Percentiles rank a stretch among this genome's conserved stretches.
phyloP scores from a whole-genome alignment of 331 rosid genomes.

The Dryas integrifolia region DNA sequence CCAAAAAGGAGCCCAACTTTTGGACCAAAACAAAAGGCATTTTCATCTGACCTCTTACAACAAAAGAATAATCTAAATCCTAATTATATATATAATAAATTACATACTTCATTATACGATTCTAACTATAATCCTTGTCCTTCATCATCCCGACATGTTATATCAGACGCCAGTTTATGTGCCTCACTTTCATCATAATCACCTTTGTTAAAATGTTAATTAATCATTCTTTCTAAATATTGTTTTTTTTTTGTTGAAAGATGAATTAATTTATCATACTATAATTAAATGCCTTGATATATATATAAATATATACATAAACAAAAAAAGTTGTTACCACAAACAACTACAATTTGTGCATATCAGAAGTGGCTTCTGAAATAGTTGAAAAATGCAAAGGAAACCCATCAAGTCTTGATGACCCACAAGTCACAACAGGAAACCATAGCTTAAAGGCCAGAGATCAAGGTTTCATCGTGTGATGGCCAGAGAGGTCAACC shows the following conservation, averaged over 20 bases:
- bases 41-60: conserved; percentile 22
- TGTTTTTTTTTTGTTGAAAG: not conserved
- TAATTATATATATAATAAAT: not conserved
- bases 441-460: no score
- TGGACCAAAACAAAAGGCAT: conserved; percentile 43
- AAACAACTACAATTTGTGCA: conserved; percentile 31
- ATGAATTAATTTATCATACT: no score
- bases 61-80: conserved; percentile 11
- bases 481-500: no score
- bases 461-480: no score
- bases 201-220: not conserved
- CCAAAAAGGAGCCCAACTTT: conserved; percentile 37
- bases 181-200: conserved; percentile 45
- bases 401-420: not conserved
- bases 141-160: conserved; percentile 55
- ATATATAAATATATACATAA: not conserved
- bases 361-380: conserved; percentile 32
- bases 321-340: conserved; percentile 12
- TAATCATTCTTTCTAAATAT: not conserved
- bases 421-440: not conserved
- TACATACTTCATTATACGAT: conserved; percentile 26
- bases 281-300: no score
- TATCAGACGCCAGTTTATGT: conserved; percentile 37
- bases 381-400: conserved; percentile 27
- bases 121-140: conserved; percentile 36